phyloP scores from a whole-genome alignment of 2,329 filamentous ascomycete species.

The Scedosporium minutisporum region DNA sequence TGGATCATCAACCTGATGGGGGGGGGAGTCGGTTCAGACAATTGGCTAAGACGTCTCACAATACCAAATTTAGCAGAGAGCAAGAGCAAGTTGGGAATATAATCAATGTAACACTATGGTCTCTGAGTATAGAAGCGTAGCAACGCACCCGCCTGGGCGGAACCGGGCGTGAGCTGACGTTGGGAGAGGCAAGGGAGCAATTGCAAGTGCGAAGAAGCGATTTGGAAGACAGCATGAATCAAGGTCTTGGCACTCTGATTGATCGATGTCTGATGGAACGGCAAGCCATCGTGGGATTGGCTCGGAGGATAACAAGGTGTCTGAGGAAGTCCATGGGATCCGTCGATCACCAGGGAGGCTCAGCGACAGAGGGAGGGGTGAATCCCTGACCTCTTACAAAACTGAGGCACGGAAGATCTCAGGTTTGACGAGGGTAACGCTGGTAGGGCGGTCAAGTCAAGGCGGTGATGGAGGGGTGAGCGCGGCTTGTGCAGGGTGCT shows the following conservation, averaged over 20 bases:
- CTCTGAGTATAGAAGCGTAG: neutral
- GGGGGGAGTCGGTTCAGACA: constrained; percentile 3
- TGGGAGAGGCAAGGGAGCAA: neutral
- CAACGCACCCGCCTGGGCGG: neutral
- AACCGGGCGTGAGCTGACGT: neutral
- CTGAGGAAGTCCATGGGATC: neutral
- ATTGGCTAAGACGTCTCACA: neutral
- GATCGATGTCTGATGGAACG: neutral
- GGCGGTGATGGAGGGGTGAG: neutral
- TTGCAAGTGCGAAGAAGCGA: neutral
- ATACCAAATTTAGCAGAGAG: neutral
- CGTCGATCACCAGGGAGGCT: neutral
- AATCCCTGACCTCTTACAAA: constrained; percentile 7
- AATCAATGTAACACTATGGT: neutral
- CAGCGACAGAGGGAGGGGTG: neutral
- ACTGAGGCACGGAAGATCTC: constrained; percentile 7
- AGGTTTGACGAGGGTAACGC: constrained; percentile 1
- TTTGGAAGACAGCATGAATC: constrained; percentile 1
- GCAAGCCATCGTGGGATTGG: neutral
- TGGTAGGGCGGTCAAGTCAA: neutral
- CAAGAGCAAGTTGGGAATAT: neutral
- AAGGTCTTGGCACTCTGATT: neutral
- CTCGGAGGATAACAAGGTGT: neutral
- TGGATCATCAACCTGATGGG: neutral
- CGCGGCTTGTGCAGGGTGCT: neutral